These are phyloP conservation scores for Cercospora zeina DNA, from an alignment of 2,329 filamentous ascomycete species.

Conservation along the genomic window DNA sequence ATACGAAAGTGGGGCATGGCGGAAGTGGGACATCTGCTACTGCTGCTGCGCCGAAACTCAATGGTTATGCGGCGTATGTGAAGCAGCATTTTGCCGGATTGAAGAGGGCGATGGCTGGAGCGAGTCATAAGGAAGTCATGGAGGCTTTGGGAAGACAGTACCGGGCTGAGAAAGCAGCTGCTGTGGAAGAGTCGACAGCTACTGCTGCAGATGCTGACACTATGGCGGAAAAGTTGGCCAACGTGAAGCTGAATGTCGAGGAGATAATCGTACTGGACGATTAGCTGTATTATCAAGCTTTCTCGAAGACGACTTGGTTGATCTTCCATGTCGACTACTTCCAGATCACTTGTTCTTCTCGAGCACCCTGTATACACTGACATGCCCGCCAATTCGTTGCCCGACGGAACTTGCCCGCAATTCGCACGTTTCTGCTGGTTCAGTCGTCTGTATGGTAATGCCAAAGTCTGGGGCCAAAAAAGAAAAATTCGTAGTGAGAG, in stretches of 20 bases:
- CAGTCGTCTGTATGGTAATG: too few relatives aligned
- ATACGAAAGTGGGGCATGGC: not conserved
- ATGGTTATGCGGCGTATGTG: constrained; percentile 61
- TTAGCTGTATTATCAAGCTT: not conserved
- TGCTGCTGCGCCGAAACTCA: constrained; percentile 33
- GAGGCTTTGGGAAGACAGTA: constrained; percentile 65
- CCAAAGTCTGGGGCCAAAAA: not conserved
- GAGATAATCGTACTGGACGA: constrained; percentile 23
- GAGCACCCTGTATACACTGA: not conserved
- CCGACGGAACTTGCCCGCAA: too few relatives aligned
- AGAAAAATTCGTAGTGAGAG: not conserved
- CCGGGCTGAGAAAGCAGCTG: constrained; percentile 49
- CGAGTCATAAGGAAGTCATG: constrained; percentile 67
- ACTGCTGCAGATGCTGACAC: constrained; percentile 12
- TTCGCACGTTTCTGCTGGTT: too few relatives aligned
- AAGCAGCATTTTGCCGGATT: constrained; percentile 67
- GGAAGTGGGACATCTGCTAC: not conserved
- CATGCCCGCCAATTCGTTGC: too few relatives aligned
- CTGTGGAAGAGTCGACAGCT: not conserved
- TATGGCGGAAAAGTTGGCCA: constrained; percentile 21
- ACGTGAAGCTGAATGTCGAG: constrained; percentile 22
- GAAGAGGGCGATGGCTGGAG: constrained; percentile 54
- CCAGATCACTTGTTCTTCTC: not conserved
- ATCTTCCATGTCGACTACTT: too few relatives aligned
- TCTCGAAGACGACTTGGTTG: not conserved